Percentiles rank a stretch among this genome's conserved stretches.
These are phyloP conservation scores for Penicillium verhagenii DNA, from an alignment of 495 filamentous ascomycete genomes.

Conservation along the genomic window DNA sequence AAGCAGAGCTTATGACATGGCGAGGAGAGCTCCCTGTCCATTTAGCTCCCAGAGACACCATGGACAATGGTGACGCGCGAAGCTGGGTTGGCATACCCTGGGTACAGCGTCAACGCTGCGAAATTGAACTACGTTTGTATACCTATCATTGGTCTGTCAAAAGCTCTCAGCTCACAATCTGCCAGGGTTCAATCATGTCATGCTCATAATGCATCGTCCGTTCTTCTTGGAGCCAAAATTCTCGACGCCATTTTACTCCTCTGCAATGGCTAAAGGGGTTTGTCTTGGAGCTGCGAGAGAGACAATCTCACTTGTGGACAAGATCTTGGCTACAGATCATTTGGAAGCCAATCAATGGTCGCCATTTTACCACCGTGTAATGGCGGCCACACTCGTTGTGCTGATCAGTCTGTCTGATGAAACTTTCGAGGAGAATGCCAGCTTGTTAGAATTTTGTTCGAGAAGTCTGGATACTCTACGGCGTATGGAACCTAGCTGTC, in stretches of 20 bases:
- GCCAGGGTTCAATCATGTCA: slow-evolving; percentile 14
- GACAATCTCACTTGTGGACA: slow-evolving; percentile 4
- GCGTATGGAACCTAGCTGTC: not conserved
- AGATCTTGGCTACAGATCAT: not conserved
- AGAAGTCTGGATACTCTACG: not conserved
- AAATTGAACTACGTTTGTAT: slow-evolving; percentile 9
- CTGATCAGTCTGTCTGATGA: not conserved
- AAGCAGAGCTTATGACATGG: slow-evolving; percentile 18
- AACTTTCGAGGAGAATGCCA: not conserved
- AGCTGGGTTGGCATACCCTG: not conserved
- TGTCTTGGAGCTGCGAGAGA: slow-evolving; percentile 11
- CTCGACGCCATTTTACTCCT: slow-evolving; percentile 16
- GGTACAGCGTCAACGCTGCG: slow-evolving; percentile 8
- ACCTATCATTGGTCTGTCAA: not conserved
- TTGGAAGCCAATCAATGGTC: not conserved
- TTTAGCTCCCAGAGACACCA: slow-evolving; percentile 1
- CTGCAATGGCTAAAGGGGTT: slow-evolving; percentile 7
- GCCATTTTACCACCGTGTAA: not conserved
- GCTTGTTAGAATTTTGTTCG: not conserved
- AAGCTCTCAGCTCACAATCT: not conserved
- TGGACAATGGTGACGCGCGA: not conserved
- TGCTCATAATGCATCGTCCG: slow-evolving; percentile 14
- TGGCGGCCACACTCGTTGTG: not conserved
- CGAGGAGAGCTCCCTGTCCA: slow-evolving; percentile 9
- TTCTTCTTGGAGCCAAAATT: slow-evolving; percentile 5